Percentiles rank a stretch among this genome's conserved stretches.
Evolutionary conservation across 768 basidiomycete species (phyloP).

Genomic region (Nidularia pulvinata): DNA sequence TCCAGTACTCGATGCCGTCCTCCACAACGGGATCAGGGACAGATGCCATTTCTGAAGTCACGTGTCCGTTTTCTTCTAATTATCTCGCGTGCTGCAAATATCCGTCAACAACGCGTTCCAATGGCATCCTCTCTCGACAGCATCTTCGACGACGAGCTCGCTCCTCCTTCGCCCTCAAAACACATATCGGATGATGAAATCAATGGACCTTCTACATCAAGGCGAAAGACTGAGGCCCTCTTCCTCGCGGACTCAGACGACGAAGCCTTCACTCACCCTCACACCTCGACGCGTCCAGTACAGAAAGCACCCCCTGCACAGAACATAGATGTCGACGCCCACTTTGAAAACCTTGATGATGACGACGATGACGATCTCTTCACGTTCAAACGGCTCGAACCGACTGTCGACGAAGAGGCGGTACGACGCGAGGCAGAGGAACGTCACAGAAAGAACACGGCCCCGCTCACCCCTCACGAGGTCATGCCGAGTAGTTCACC

Average conservation of each 20-base stretch:
- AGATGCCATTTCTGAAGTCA: slow-evolving; percentile 10
- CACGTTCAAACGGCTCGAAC: slow-evolving; percentile 43
- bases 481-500: slow-evolving; percentile 51
- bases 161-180: slow-evolving; percentile 18
- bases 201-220: slow-evolving; percentile 21
- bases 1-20: slow-evolving; percentile 89
- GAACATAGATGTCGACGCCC: slow-evolving; percentile 47
- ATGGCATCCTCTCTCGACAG: slow-evolving; percentile 40
- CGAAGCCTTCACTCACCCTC: slow-evolving; percentile 34
- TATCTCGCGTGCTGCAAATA: slow-evolving; percentile 31
- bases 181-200: slow-evolving; percentile 13
- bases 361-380: slow-evolving; percentile 33
- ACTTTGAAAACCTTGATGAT: slow-evolving; percentile 35
- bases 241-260: slow-evolving; percentile 66
- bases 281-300: slow-evolving; percentile 12
- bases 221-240: slow-evolving; percentile 35
- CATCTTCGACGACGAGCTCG: slow-evolving; percentile 61
- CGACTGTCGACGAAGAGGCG: slow-evolving; percentile 50
- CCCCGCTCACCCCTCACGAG: slow-evolving; percentile 38
- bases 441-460: slow-evolving; percentile 32
- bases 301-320: slow-evolving; percentile 39
- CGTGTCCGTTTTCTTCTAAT: slow-evolving; percentile 11
- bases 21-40: slow-evolving; percentile 57
- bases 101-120: slow-evolving; percentile 37
- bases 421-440: slow-evolving; percentile 57